Base-by-base conservation (phyloP, 345 rosid species). In the Orychophragmus violaceus region DNA sequence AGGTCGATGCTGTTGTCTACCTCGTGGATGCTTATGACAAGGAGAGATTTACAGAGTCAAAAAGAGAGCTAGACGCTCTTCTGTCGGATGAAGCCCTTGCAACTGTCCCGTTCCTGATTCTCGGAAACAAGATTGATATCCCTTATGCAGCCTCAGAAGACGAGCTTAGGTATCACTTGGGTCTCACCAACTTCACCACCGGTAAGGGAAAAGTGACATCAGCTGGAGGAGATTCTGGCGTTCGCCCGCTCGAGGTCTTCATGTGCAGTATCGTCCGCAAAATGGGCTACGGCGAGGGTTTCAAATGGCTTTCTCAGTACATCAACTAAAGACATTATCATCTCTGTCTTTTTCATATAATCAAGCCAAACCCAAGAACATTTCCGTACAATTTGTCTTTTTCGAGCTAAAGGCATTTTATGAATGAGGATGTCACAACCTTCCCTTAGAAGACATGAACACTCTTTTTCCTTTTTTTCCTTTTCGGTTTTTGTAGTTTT, bases 1-100 rank as follows among this genome's bases (percentile, higher is more conserved):
- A 86, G 91, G 91, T 86, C 66, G 91, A 86, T 81, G 91, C 88
- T 0, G 91, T 84, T 65, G 87, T 86, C 33, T 86, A 86, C 75
- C 81, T 86, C 21, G 91, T 86, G 27, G 91, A 86, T 76, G 89
- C 87, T 18, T 76, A 81, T 33, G 91, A 86, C 76, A 82, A 79
- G 59, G 91, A 86, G 68, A 82, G 91, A 62, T 82, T 86, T 49
- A 30, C 80, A 0, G 87, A 84, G 71, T 84, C 91, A 5, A 86
- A 84, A 62, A 77, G 64, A 61, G 91, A 86, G 72, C 70, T 86
- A 8, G 87, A 86, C 21, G 91, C 91, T 27, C 85, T 84, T 28
- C 86, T 83, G 9, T 82, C 84, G 0, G 91, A 86, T 28, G 91
- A 86, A 59, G 68, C 85, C 0, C 74, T 86, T 58, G 78, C 80